Base-by-base conservation (phyloP, 441 rosid genomes). In the Erysimum cheiri region DNA sequence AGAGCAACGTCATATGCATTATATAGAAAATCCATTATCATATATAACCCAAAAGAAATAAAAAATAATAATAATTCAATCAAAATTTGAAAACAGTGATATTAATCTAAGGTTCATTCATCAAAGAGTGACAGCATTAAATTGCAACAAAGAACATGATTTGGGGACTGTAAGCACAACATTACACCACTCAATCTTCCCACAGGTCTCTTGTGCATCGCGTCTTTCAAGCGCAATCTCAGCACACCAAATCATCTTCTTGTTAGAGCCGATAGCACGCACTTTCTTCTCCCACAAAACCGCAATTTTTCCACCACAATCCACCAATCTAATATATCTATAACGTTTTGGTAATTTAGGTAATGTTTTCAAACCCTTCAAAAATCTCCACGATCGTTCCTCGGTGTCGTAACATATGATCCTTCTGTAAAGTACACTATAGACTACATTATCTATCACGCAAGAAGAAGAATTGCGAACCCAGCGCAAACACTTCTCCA, bases 141-240 rank as follows among this genome's bases (percentile, higher is more conserved):
- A 8, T 2, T 36, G 39, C 12, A 36, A 36, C 0, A 36, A 8
- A 36, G 12, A 8, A 36, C 39, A 36, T 36, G 39, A 36, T 12
- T 36, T 36, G 4, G 39, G 39, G 39, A 62, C 14, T 1, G 28
- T 29, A 65, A 65, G 70, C 29, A 65, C 60, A 26, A n/a, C 15
- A 29, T 8, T 9, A 46, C 28, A 65, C 70, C 70, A 65, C 28
- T 14, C 39, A 52, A 52, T 13, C 26, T 52, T 52, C 28, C 70
- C 57, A 50, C 0, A 52, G 3, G 50, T 37, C 36, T 65, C 14
- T 2, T 10, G 3, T 5, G 11, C 4, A 0, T 3, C 26, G 7
- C 8, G 48, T 8, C 49, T 65, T 65, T 65, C 37, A 50, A 65
- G 17, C n/a, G 15, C 10, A 65, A 65, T 50, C 39, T 9, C 70